A percentile compares a stretch with the other conserved stretches of the same genome.
These are phyloP conservation scores for Polytolypa hystricis DNA, from an alignment of 2,329 filamentous ascomycete species.

Conservation along the genomic window DNA sequence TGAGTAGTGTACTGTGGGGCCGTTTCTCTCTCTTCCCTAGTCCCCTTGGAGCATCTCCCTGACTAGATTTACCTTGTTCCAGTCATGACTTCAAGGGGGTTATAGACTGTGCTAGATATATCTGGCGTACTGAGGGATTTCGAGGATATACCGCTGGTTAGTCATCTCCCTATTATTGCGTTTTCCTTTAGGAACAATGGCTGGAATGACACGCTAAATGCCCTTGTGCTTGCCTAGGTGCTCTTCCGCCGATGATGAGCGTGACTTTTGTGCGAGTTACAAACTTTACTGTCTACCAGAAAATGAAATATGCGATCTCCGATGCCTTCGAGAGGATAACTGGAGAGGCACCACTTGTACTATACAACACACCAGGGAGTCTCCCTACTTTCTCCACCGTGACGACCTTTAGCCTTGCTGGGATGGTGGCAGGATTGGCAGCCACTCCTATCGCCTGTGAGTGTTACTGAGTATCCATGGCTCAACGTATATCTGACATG, in stretches of 20 bases:
- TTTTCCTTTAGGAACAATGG: constrained; percentile 3
- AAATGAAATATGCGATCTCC: constrained; percentile 31
- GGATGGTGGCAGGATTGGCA: constrained; percentile 31
- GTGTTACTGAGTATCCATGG: constrained; percentile 12
- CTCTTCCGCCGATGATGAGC: constrained; percentile 34
- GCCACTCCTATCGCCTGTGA: constrained; percentile 35
- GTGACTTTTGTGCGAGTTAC: constrained; percentile 35
- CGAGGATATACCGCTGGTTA: constrained; percentile 38
- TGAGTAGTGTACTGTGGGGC: constrained; percentile 17
- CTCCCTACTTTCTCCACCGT: constrained; percentile 31
- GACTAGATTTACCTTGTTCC: not conserved
- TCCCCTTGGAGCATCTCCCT: no score
- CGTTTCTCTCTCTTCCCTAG: not conserved
- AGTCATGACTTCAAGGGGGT: constrained; percentile 37
- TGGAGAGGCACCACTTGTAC: constrained; percentile 29
- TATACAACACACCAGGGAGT: constrained; percentile 33
- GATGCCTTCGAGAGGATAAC: constrained; percentile 29
- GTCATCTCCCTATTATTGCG: constrained; percentile 6
- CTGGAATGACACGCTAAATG: not conserved
- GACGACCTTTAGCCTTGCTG: constrained; percentile 33
- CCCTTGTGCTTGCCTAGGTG: constrained; percentile 20
- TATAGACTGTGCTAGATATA: constrained; percentile 32
- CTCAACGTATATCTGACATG: not conserved
- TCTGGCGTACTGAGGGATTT: constrained; percentile 37
- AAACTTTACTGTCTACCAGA: constrained; percentile 37